Base-by-base conservation (phyloP, 208 protist genomes). In the Strigomonas galati region DNA sequence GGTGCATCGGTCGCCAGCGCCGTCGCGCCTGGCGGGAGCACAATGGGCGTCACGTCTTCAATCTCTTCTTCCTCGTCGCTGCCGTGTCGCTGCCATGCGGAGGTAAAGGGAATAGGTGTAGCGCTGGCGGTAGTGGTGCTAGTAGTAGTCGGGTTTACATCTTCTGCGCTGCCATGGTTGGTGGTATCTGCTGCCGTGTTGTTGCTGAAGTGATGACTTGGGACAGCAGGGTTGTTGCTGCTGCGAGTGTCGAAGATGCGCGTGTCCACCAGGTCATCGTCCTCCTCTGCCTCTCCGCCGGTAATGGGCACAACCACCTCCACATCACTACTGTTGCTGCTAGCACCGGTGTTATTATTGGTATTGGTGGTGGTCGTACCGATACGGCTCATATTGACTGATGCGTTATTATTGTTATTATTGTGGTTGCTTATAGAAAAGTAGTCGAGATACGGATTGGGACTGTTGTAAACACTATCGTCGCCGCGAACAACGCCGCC, bases 341-440 rank as follows among this genome's bases (percentile, higher is more conserved):
- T n/a, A n/a, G n/a, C n/a, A n/a, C n/a, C n/a, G n/a, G n/a, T n/a
- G n/a, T n/a, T n/a, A n/a, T n/a, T n/a, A n/a, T n/a, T n/a, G n/a
- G n/a, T n/a, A n/a, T n/a, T n/a, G n/a, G n/a, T n/a, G n/a, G n/a
- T n/a, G n/a, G 32, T 37, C 32, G 32, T 9, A 9, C 32, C 32
- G 32, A 12, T 9, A 9, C 32, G 32, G 32, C 32, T 37, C 32
- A 3, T 61, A 46, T 2, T 46, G 31, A 37, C 28, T 6, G 40
- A 15, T 2, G 15, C 56, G n/a, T 61, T 27, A 6, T 61, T 48
- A 43, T 37, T 40, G 19, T 37, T 40, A 30, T 60, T n/a, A 60
- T 60, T n/a, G 15, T 35, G 6, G 23, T 54, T 21, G 49, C 21
- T 54, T 54, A n/a, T n/a, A n/a, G n/a, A n/a, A n/a, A n/a, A n/a